Evolutionary conservation across 2,329 filamentous ascomycete species (phyloP), one percentile per base, ranked within the genome.

Genomic region (Ophiostoma triangulosporum): DNA sequence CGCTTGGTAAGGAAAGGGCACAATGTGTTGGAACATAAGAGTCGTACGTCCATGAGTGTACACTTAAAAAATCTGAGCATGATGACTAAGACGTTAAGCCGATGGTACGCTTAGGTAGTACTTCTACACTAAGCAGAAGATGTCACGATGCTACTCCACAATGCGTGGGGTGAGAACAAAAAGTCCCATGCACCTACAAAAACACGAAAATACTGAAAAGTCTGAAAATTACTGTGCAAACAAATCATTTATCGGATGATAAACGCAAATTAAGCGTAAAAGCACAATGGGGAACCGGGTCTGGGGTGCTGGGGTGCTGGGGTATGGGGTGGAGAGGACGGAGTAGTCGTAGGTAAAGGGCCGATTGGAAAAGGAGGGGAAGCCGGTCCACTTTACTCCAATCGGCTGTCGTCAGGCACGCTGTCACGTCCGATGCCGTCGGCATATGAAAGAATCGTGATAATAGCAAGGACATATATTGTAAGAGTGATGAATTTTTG

Each of bases 361-460:
- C 53, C 53, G 53, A 54, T 51, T 24, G 48, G 40, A 38, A 51
- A 54, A 35, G 46, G 36, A 40, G 38, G 53, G 20, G 36, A 26
- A 31, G 22, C 27, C 6, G n/a, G n/a, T n/a, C n/a, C 24, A 31
- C 9, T 14, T 14, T 24, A 14, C 36, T 40, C 36, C 36, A 40
- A 40, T 24, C 14, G 36, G 36, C 36, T 20, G 22, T 20, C 20
- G n/a, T n/a, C 22, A 51, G 20, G 17, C 14, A 48, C 38, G 24
- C 38, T 43, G 38, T 4, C 15, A 36, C 15, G 35, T 20, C 15
- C n/a, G 20, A 14, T 40, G 36, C 36, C 17, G 35, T 17, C 35
- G 8, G 32, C 9, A 11, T 36, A 36, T 36, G 32, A n/a, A n/a
- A n/a, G n/a, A n/a, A n/a, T n/a, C n/a, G n/a, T n/a, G n/a, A n/a